Evolutionary conservation across 1,139 yeast species (phyloP).

Genomic region (Taiozyma sp.): DNA sequence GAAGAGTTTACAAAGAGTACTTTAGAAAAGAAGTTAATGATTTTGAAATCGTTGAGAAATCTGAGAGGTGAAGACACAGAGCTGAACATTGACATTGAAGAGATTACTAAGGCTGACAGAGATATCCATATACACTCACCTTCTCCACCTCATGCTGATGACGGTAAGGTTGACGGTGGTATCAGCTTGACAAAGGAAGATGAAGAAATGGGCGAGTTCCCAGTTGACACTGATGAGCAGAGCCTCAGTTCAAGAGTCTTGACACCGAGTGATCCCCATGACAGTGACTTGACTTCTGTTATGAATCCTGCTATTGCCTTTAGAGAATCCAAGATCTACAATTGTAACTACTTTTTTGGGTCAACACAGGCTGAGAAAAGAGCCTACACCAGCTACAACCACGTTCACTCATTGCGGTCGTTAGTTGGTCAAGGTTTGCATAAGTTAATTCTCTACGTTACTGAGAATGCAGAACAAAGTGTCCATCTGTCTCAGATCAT

Average conservation of each 20-base stretch:
- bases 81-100: constrained; percentile 32
- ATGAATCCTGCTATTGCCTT: constrained; percentile 38
- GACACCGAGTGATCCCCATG: constrained; percentile 27
- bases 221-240: constrained; percentile 17
- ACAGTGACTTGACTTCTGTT: constrained; percentile 21
- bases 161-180: neutral
- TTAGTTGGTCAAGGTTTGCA: constrained; percentile 68
- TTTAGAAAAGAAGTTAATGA: constrained; percentile 27
- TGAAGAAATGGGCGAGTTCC: neutral
- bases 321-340: constrained; percentile 56
- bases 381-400: constrained; percentile 47
- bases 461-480: constrained; percentile 54
- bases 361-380: constrained; percentile 39
- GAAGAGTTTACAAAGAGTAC: constrained; percentile 18
- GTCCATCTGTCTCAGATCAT: constrained; percentile 64
- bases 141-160: constrained; percentile 29
- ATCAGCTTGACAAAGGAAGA: constrained; percentile 1
- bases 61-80: constrained; percentile 28
- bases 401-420: constrained; percentile 59
- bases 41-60: constrained; percentile 30
- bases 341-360: constrained; percentile 48
- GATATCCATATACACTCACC: constrained; percentile 28
- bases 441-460: constrained; percentile 46
- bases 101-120: constrained; percentile 18
- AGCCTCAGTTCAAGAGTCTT: constrained; percentile 19